Conservation (phyloP, 2,329 filamentous ascomycete genomes). For the Exophiala lecanii-corni region DNA sequence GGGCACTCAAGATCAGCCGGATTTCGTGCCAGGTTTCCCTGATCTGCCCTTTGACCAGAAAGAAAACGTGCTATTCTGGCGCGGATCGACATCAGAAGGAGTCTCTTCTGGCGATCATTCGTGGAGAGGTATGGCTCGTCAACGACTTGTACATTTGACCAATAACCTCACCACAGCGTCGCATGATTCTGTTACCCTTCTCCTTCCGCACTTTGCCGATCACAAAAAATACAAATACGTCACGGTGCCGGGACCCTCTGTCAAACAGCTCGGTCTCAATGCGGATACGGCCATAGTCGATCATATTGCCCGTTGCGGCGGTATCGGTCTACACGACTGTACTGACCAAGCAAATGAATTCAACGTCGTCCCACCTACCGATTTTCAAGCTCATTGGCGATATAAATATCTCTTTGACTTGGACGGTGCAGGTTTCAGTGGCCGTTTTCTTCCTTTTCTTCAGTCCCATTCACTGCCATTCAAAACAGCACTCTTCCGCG, state of each 20-base stretch:
- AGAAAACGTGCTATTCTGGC: constrained; percentile 66
- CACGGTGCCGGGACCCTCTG: constrained; percentile 40
- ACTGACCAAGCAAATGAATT: constrained; percentile 51
- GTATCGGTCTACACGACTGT: constrained; percentile 45
- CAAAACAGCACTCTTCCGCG: constrained; percentile 64
- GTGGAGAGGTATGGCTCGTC: constrained; percentile 64
- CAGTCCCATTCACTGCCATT: constrained; percentile 65
- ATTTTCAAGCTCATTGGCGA: constrained; percentile 57
- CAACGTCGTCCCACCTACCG: constrained; percentile 39
- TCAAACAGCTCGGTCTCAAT: constrained; percentile 50
- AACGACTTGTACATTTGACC: constrained; percentile 67
- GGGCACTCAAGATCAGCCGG: constrained; percentile 28
- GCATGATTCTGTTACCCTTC: constrained; percentile 45
- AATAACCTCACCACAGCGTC: constrained; percentile 51
- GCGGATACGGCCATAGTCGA: constrained; percentile 57
- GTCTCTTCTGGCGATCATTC: constrained; percentile 43
- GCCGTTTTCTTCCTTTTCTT: constrained; percentile 61
- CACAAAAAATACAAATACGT: constrained; percentile 52
- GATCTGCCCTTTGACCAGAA: constrained; percentile 59
- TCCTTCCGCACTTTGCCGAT: constrained; percentile 45
- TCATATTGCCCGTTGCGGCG: constrained; percentile 52
- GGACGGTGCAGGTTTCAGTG: constrained; percentile 64
- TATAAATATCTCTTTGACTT: constrained; percentile 68
- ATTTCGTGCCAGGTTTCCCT: constrained; percentile 32
- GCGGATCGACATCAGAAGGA: constrained; percentile 61